phyloP scores from a whole-genome alignment of 2,329 filamentous ascomycete species.

The Fusarium xyrophilum region DNA sequence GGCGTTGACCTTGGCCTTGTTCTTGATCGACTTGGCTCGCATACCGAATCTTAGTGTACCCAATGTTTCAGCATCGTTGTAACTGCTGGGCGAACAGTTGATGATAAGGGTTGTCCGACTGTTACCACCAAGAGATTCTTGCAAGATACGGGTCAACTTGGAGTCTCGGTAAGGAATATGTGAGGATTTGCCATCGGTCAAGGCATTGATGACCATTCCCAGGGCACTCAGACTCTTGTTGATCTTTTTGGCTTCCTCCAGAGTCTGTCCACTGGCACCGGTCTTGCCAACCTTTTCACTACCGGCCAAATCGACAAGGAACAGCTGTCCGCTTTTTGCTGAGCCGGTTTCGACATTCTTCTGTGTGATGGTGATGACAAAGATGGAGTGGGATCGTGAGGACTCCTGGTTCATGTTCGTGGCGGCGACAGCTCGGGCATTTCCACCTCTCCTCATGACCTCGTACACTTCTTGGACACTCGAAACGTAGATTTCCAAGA shows the following conservation, averaged over 20 bases:
- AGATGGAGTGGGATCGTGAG: slow-evolving; percentile 97
- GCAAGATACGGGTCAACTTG: slow-evolving; percentile 94
- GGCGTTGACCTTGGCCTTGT: slow-evolving; percentile 99
- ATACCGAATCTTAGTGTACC: slow-evolving; percentile 94
- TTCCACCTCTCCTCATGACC: slow-evolving; percentile 91
- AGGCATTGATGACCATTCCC: slow-evolving; percentile 97
- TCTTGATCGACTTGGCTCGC: slow-evolving; percentile 98
- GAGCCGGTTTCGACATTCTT: slow-evolving; percentile 98
- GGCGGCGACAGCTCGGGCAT: slow-evolving; percentile 87
- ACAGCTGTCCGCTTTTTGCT: slow-evolving; percentile 94
- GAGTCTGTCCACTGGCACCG: slow-evolving; percentile 92
- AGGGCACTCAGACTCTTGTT: slow-evolving; percentile 99
- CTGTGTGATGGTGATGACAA: slow-evolving; percentile 94
- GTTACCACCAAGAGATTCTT: slow-evolving; percentile 97
- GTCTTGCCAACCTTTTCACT: slow-evolving; percentile 99
- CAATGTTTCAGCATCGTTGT: slow-evolving; percentile 95
- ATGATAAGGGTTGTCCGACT: slow-evolving; percentile 98
- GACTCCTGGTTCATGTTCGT: slow-evolving; percentile 99
- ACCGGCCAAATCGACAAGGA: slow-evolving; percentile 96
- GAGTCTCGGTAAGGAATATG: slow-evolving; percentile 98
- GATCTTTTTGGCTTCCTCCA: slow-evolving; percentile 99
- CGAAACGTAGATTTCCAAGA: slow-evolving; percentile 93
- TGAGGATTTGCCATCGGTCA: slow-evolving; percentile 96
- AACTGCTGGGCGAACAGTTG: slow-evolving; percentile 98
- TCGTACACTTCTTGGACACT: slow-evolving; percentile 96